Evolutionary conservation across 805 yeast species (phyloP), one percentile per base, ranked within the genome.

Genomic region (Candida xiaguanensis): DNA sequence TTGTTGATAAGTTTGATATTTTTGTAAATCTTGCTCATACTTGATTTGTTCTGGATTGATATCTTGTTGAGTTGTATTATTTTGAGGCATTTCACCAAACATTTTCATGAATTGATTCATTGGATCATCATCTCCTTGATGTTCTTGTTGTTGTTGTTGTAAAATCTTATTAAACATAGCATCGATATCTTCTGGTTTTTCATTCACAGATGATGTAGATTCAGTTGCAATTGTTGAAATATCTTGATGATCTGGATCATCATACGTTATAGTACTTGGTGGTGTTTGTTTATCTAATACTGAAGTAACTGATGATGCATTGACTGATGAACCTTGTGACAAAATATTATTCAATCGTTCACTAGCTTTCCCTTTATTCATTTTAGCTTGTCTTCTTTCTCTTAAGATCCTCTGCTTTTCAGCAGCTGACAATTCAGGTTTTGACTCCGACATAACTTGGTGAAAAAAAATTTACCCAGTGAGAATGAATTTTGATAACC

Each of bases 311-410:
- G 55, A 7, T 7, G 55, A 42, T 13, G 58, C 36, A 31, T 64
- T 62, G 22, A 65, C 65, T 2, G 71, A 64, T 2, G 68, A 57
- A 5, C 72, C 71, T 45, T 56, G 68, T 9, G 61, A 48, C 40
- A 67, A 53, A 16, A 68, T 68, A 18, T 42, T 71, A 45, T 72
- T 76, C 50, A 82, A 57, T 44, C 88, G 62, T 15, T 66, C 66
- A 3, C 75, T 52, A 15, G 80, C 82, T 33, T 72, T 73, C 3
- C 82, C 81, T 45, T 70, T 67, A 36, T 66, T 60, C 66, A 81
- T 70, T 53, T 79, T 80, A 45, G 83, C 80, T 31, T 76, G 80
- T 52, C 88, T 70, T 53, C 84, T 71, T 52, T 82, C 85, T 42
- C 85, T 68, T 32, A 81, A 57, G 16, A 79, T 49, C 39, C 66